phyloP scores from a whole-genome alignment of 257 asterid genomes.

The Primulina tabacum region DNA sequence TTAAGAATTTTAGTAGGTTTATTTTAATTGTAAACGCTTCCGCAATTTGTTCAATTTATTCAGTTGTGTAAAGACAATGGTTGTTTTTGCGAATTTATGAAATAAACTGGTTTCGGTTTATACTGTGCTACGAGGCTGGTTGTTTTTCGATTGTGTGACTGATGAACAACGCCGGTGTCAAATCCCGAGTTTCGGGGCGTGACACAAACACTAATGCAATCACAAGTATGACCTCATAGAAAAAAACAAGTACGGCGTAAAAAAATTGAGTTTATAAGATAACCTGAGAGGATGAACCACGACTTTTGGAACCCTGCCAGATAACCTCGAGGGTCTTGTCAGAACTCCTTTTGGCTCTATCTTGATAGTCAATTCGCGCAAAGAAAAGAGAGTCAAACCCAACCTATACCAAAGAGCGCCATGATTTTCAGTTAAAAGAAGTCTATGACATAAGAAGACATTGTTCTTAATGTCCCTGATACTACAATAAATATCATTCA shows the following conservation, averaged over 20 bases:
- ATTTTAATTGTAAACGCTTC: no score
- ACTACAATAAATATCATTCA: neutral
- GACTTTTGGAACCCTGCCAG: conserved; percentile 40
- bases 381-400: conserved; percentile 52
- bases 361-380: conserved; percentile 52
- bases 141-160: no score
- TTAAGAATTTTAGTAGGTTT: no score
- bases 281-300: conserved; percentile 44
- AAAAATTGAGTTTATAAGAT: neutral
- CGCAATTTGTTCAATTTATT: no score
- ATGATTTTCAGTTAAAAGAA: neutral
- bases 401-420: conserved; percentile 14
- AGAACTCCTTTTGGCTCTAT: conserved; percentile 34
- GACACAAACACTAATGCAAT: neutral
- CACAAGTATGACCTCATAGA: neutral
- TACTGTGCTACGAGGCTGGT: no score
- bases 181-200: no score
- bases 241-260: no score
- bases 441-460: neutral
- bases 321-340: conserved; percentile 37
- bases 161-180: no score
- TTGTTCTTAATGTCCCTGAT: neutral
- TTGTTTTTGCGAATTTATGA: no score
- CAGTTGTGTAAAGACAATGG: no score
- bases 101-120: no score